phyloP scores from a whole-genome alignment of 2,329 filamentous ascomycete species.

The Tolypocladium sp. region DNA sequence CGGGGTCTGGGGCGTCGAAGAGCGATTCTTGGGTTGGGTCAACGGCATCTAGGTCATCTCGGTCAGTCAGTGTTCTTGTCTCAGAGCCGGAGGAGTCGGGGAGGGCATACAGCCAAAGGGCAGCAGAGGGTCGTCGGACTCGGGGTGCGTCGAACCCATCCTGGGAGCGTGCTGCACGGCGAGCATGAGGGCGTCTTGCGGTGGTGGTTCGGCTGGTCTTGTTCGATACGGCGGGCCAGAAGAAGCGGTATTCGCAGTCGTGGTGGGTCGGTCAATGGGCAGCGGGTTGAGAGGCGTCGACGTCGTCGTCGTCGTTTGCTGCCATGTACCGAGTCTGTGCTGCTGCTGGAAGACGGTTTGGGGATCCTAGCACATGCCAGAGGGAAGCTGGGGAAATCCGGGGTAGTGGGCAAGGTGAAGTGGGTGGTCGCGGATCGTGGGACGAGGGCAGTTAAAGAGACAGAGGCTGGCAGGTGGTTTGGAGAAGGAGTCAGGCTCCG shows the following conservation, averaged over 20 bases:
- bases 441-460: slow-evolving; percentile 1
- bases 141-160: slow-evolving; percentile 51
- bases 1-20: slow-evolving; percentile 49
- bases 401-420: slow-evolving; percentile 9
- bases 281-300: neutral
- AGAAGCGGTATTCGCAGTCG: neutral
- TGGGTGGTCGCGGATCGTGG: slow-evolving; percentile 3
- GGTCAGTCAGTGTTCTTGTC: slow-evolving; percentile 7
- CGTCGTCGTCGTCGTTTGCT: neutral
- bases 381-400: slow-evolving; percentile 10
- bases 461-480: neutral
- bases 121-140: slow-evolving; percentile 37
- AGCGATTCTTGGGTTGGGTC: slow-evolving; percentile 35
- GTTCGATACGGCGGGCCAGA: neutral
- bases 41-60: slow-evolving; percentile 30
- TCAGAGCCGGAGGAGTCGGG: slow-evolving; percentile 3
- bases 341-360: neutral
- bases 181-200: slow-evolving; percentile 43
- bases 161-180: slow-evolving; percentile 42
- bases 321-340: neutral
- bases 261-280: neutral
- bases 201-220: neutral
- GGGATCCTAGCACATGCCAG: slow-evolving; percentile 1
- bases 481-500: neutral
- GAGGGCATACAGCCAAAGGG: slow-evolving; percentile 58